Evolutionary conservation across 208 protist species (phyloP).

Genomic region (Leishmania lainsoni): DNA sequence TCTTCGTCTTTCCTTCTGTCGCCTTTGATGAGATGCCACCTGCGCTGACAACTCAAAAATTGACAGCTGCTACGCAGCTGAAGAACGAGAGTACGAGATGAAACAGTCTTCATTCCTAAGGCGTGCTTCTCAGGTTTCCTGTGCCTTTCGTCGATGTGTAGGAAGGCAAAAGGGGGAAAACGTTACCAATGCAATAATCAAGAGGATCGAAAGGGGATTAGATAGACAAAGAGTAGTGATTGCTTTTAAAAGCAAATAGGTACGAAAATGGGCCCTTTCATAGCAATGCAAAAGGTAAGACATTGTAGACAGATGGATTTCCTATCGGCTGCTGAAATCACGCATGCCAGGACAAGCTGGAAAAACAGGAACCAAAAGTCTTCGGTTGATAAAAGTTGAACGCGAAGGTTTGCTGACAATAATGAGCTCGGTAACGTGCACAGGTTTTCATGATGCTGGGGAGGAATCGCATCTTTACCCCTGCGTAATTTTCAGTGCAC

Average conservation of each 20-base stretch:
- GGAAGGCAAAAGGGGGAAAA: background rate
- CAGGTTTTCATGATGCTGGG: background rate
- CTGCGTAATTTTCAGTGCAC: no score
- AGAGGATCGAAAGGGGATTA: background rate
- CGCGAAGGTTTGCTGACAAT: background rate
- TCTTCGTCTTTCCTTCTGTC: conserved; percentile 26
- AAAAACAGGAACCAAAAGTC: no score
- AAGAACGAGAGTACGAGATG: background rate
- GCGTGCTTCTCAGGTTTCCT: background rate
- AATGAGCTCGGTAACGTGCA: background rate
- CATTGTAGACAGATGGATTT: background rate
- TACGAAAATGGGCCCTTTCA: background rate
- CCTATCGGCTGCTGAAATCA: background rate
- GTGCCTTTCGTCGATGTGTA: background rate
- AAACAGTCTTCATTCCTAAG: background rate
- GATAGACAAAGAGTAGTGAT: background rate
- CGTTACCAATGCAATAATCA: background rate
- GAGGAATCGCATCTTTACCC: background rate
- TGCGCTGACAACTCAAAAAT: background rate
- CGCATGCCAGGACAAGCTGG: no score
- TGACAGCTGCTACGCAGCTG: background rate
- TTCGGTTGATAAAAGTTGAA: background rate
- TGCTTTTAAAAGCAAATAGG: no score
- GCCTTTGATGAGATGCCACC: conserved; percentile 19
- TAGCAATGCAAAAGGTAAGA: background rate